Evolutionary conservation across 2,329 filamentous ascomycete species (phyloP), one percentile per base, ranked within the genome.

Genomic region (Sodiomyces alkalinus): DNA sequence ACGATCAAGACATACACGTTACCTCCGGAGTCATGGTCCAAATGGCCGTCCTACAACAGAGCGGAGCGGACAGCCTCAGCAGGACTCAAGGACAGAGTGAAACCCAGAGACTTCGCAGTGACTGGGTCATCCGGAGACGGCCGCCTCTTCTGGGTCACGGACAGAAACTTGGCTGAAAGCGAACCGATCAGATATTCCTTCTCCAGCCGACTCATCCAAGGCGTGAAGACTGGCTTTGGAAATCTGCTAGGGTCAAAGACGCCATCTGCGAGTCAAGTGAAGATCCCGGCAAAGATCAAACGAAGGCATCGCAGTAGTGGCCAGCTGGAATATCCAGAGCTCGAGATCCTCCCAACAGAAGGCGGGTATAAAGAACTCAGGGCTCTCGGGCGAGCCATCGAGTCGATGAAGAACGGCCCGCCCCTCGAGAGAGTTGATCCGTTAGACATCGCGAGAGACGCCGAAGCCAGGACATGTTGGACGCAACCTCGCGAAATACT

Each of bases 11-110:
- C 34, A 32, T 19, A 19, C 33, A 6, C 31, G 7, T 28, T 19
- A 4, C 44, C 44, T 17, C 47, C 48, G 4, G 37, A 35, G 10
- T 44, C 51, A 6, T 56, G 53, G 52, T 39, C 52, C 7, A 51
- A 31, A 17, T 53, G 45, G 29, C 42, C 48, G 12, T 51, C 52
- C 3, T 39, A 47, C 18, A 46, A 39, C 4, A 41, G 46, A 17
- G 39, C 40, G 17, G 41, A 46, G 28, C 43, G 47, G 20, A 47
- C 41, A 15, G 42, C 33, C 19, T 26, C 34, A 19, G 44, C 43
- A 11, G 29, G 33, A 7, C 18, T 24, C 10, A 33, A 30, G 15
- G 48, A 53, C 20, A 30, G 32, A 1, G 38, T 51, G n/a, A 39
- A 30, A 3, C 24, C 39, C 1, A 40, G 37, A 26, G 51, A 53